Percentiles rank a stretch among this genome's conserved stretches.
phyloP scores from a whole-genome alignment of 352 stramenopile species.

The Phytophthora citrophthora region DNA sequence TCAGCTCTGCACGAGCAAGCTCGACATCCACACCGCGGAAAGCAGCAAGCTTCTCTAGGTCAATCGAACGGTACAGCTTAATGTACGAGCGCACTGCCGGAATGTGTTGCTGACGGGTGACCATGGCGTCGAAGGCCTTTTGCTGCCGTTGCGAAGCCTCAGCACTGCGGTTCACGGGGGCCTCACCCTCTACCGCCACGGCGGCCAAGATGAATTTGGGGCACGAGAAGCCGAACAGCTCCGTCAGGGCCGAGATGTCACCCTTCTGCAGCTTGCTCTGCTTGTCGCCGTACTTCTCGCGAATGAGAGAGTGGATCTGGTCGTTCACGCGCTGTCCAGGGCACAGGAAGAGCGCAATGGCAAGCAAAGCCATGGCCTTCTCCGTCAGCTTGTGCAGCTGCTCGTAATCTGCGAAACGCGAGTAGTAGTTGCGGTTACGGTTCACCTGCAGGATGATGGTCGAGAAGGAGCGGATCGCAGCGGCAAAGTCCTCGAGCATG shows the following conservation, averaged over 20 bases:
- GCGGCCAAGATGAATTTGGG: conserved; percentile 96
- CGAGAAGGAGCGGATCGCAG: conserved; percentile 90
- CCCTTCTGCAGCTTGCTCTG: conserved; percentile 86
- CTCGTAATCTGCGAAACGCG: conserved; percentile 92
- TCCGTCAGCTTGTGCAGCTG: conserved; percentile 96
- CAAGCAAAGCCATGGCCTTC: conserved; percentile 94
- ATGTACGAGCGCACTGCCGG: conserved; percentile 95
- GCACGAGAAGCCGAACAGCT: conserved; percentile 93
- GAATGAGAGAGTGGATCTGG: conserved; percentile 88
- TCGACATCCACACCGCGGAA: conserved; percentile 89
- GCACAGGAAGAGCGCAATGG: conserved; percentile 91
- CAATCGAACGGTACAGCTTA: conserved; percentile 97
- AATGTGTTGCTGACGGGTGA: conserved; percentile 87
- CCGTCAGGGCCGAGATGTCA: conserved; percentile 79
- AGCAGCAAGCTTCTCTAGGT: conserved; percentile 92
- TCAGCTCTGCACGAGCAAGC: conserved; percentile 74
- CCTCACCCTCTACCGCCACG: conserved; percentile 63
- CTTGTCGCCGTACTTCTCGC: conserved; percentile 96
- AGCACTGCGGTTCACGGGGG: conserved; percentile 58
- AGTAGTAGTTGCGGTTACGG: conserved; percentile 91
- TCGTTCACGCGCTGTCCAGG: conserved; percentile 86
- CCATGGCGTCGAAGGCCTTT: conserved; percentile 91
- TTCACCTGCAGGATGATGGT: conserved; percentile 91
- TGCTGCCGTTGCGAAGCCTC: conserved; percentile 81
- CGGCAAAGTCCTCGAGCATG: conserved; percentile 97